Percentiles rank a stretch among this genome's conserved stretches.
phyloP scores from a whole-genome alignment of 768 basidiomycete genomes.

The Clathrus columnatus region DNA sequence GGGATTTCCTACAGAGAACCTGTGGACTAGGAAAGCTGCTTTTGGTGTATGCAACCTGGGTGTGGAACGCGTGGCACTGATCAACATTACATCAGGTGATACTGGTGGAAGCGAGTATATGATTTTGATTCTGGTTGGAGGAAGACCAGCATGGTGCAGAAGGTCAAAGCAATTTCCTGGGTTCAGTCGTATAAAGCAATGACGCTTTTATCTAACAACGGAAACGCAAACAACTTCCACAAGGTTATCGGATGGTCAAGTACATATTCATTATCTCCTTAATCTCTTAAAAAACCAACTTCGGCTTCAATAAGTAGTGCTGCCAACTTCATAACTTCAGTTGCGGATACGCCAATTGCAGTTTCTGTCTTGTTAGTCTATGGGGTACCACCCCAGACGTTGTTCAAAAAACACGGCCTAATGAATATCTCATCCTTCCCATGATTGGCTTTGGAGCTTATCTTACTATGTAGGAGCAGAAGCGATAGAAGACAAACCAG shows the following conservation, averaged over 20 bases:
- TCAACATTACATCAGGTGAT: conserved; percentile 49
- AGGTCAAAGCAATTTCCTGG: conserved; percentile 74
- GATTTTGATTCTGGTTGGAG: neutral
- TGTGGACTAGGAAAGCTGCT: conserved; percentile 63
- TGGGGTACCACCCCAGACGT: no score
- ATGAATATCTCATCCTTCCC: no score
- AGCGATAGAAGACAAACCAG: no score
- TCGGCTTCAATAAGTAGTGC: neutral
- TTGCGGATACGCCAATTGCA: no score
- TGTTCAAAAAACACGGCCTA: no score
- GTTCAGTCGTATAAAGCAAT: conserved; percentile 59
- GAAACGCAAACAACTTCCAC: no score
- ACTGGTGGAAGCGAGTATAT: conserved; percentile 46
- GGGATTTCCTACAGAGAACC: conserved; percentile 39
- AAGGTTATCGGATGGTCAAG: no score
- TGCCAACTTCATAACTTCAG: neutral
- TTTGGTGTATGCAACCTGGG: conserved; percentile 67
- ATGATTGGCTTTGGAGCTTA: no score
- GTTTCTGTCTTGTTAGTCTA: no score
- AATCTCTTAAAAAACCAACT: conserved; percentile 31
- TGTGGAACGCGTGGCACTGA: conserved; percentile 52
- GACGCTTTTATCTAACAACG: conserved; percentile 37
- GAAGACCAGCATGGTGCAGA: conserved; percentile 4
- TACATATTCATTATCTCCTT: conserved; percentile 43
- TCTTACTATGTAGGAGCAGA: no score